Evolutionary conservation across 2,329 filamentous ascomycete genomes (phyloP).

Genomic region (Paraphoma chrysanthemicola): DNA sequence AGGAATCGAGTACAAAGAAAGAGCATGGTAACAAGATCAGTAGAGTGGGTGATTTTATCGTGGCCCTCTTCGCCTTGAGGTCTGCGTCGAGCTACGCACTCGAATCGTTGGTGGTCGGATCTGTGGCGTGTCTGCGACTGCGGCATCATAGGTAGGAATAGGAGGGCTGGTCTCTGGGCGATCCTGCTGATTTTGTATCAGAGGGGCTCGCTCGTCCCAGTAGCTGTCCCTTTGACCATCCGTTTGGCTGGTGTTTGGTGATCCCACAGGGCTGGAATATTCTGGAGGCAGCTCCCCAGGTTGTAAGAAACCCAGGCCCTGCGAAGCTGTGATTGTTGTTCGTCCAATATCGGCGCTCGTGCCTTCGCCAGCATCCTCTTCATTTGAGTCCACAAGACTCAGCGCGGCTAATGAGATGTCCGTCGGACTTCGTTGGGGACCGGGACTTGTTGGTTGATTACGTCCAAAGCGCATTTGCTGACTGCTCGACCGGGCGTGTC

Average conservation of each 20-base stretch:
- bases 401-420: slow-evolving; percentile 94
- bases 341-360: slow-evolving; percentile 57
- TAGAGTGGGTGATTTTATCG: slow-evolving; percentile 8
- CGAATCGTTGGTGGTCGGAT: slow-evolving; percentile 29
- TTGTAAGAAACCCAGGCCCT: slow-evolving; percentile 44
- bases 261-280: slow-evolving; percentile 54
- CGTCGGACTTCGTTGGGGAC: slow-evolving; percentile 87
- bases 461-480: slow-evolving; percentile 76
- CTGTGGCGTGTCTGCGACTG: slow-evolving; percentile 70
- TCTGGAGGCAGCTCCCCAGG: slow-evolving; percentile 56
- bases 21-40: background rate
- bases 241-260: slow-evolving; percentile 61
- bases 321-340: slow-evolving; percentile 26
- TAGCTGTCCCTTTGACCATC: slow-evolving; percentile 51
- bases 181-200: slow-evolving; percentile 35
- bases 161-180: slow-evolving; percentile 59
- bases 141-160: slow-evolving; percentile 84
- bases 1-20: slow-evolving; percentile 19
- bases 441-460: slow-evolving; percentile 78
- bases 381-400: slow-evolving; percentile 70
- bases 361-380: slow-evolving; percentile 76
- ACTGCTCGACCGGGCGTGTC: slow-evolving; percentile 76
- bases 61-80: slow-evolving; percentile 23
- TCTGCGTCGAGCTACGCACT: slow-evolving; percentile 34
- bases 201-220: slow-evolving; percentile 60